Evolutionary conservation across 768 basidiomycete species (phyloP).

Genomic region (Lentinula raphanica): DNA sequence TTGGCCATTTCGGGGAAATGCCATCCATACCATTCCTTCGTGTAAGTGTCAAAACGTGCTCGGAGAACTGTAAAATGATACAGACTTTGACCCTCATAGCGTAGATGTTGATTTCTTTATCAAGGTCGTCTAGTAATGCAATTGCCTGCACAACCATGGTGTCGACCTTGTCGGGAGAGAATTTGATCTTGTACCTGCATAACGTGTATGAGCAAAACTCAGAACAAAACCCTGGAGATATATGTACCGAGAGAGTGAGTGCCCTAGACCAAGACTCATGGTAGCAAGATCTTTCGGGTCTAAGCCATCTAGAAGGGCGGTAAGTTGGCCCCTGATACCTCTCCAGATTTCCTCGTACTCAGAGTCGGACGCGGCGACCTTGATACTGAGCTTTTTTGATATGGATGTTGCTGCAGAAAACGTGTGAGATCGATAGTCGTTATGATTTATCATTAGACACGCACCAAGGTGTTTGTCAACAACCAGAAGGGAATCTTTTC

Average conservation of each 20-base stretch:
- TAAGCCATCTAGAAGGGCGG: slow-evolving; percentile 81
- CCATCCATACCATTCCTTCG: slow-evolving; percentile 99
- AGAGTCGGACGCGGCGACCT: slow-evolving; percentile 61
- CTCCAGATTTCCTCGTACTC: slow-evolving; percentile 82
- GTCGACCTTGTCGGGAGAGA: slow-evolving; percentile 99
- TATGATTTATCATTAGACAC: slow-evolving; percentile 19
- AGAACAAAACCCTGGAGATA: background rate
- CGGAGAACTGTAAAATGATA: background rate
- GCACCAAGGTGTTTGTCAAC: slow-evolving; percentile 87
- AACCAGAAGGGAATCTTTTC: slow-evolving; percentile 79
- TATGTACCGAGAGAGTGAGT: slow-evolving; percentile 86
- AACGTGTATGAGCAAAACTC: background rate
- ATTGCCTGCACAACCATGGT: slow-evolving; percentile 99
- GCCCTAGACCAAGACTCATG: slow-evolving; percentile 96
- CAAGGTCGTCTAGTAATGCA: slow-evolving; percentile 93
- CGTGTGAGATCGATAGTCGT: background rate
- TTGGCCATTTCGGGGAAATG: slow-evolving; percentile 99
- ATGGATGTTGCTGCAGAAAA: slow-evolving; percentile 65
- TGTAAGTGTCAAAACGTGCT: background rate
- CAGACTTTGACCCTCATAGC: slow-evolving; percentile 96
- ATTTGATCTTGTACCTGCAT: slow-evolving; percentile 93
- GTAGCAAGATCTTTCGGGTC: slow-evolving; percentile 93
- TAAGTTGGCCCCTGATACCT: slow-evolving; percentile 87
- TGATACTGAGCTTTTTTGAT: slow-evolving; percentile 90
- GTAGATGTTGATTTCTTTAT: slow-evolving; percentile 99